Conservation (phyloP, 148 eudicot species). For the Fagopyrum homotropicum region DNA sequence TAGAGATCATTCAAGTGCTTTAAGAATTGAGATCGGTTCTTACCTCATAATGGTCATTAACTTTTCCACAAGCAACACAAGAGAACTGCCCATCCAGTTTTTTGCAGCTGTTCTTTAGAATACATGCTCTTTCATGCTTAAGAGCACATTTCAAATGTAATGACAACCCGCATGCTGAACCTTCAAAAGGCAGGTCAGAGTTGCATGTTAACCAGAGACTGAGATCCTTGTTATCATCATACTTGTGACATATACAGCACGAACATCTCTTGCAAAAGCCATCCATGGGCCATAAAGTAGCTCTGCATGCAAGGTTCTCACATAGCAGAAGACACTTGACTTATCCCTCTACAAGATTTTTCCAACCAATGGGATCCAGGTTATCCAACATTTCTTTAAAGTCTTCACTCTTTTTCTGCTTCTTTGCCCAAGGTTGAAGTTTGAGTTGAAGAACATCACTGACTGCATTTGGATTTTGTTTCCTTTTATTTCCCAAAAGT, state of each 20-base stretch:
- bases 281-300: constrained; percentile 27
- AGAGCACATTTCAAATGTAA: constrained; percentile 54
- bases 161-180: constrained; percentile 40
- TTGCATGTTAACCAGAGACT: constrained; percentile 57
- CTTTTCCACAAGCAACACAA: constrained; percentile 49
- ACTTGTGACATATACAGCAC: constrained; percentile 46
- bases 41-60: constrained; percentile 50
- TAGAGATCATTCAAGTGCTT: background rate
- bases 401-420: constrained; percentile 33
- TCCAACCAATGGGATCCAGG: constrained; percentile 12
- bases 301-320: constrained; percentile 46
- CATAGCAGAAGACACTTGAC: constrained; percentile 22
- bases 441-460: constrained; percentile 21
- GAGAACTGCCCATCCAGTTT: constrained; percentile 44
- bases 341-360: constrained; percentile 8
- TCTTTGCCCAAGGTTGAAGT: constrained; percentile 24
- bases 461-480: constrained; percentile 16
- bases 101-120: constrained; percentile 23
- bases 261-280: constrained; percentile 58
- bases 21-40: background rate
- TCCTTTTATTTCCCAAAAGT: constrained; percentile 21
- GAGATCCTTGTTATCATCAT: constrained; percentile 64
- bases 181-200: constrained; percentile 27
- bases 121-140: constrained; percentile 34
- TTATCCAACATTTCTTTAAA: constrained; percentile 11